phyloP scores from a whole-genome alignment of 2,329 filamentous ascomycete genomes.

The Calonectria crousiana region DNA sequence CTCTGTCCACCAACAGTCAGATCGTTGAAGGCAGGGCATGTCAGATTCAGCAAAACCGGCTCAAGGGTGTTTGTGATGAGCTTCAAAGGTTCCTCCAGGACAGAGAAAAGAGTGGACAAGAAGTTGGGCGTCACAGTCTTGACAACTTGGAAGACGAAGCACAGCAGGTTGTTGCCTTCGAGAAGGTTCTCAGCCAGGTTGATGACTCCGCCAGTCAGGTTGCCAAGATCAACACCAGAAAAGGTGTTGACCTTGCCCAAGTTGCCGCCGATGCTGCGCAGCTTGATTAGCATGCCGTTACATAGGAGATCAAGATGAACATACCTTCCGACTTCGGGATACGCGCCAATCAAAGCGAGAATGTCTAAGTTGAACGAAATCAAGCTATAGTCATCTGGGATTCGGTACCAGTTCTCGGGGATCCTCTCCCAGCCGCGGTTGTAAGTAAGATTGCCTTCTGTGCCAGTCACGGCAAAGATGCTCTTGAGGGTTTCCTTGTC shows the following conservation, averaged over 20 bases:
- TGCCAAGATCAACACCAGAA: constrained; percentile 55
- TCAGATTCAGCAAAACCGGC: constrained; percentile 1
- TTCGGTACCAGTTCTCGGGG: constrained; percentile 62
- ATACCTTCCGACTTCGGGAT: constrained; percentile 50
- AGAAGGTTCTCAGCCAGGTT: constrained; percentile 52
- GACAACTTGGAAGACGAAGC: constrained; percentile 52
- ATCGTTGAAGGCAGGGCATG: constrained; percentile 23
- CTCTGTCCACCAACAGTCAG: constrained; percentile 20
- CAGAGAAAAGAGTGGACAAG: constrained; percentile 18
- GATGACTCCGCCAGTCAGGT: constrained; percentile 60
- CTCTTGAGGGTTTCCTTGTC: constrained; percentile 54
- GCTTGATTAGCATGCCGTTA: background rate
- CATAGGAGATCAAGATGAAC: background rate
- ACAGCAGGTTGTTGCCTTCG: constrained; percentile 61
- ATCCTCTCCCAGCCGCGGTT: constrained; percentile 62
- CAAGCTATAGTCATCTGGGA: constrained; percentile 58
- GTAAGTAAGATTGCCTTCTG: constrained; percentile 54
- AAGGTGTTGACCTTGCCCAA: constrained; percentile 62
- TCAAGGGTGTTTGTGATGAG: constrained; percentile 23
- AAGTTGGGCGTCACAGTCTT: constrained; percentile 43
- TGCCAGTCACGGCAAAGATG: constrained; percentile 59
- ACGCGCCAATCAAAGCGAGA: constrained; percentile 48
- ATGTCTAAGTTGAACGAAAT: constrained; percentile 53
- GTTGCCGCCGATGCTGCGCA: constrained; percentile 62
- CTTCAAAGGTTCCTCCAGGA: constrained; percentile 13